phyloP scores from a whole-genome alignment of 805 yeast genomes.

The Metschnikowia chrysomelidarum region DNA sequence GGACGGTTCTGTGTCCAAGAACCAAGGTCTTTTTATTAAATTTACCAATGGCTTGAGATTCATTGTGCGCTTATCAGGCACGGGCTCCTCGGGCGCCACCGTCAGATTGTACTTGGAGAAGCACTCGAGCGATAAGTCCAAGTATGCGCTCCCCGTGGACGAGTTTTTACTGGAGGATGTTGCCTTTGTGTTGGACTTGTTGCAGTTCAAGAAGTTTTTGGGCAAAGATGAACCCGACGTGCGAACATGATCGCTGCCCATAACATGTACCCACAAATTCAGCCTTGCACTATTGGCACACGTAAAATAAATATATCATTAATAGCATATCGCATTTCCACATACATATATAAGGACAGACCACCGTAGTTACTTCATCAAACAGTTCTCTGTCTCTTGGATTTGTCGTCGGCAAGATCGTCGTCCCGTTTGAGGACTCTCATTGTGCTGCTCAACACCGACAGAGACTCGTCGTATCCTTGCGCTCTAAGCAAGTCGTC shows the following conservation, averaged over 20 bases:
- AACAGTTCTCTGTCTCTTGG: conserved; percentile 14
- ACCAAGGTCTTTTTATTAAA: conserved; percentile 88
- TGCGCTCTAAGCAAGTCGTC: conserved; percentile 41
- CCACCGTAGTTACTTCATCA: neutral
- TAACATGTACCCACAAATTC: neutral
- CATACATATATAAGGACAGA: neutral
- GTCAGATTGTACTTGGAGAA: conserved; percentile 89
- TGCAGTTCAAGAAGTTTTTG: conserved; percentile 68
- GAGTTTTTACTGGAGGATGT: conserved; percentile 67
- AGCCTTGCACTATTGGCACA: no score
- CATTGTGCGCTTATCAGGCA: conserved; percentile 89
- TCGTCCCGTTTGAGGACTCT: conserved; percentile 14
- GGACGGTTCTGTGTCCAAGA: conserved; percentile 83
- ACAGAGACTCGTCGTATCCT: conserved; percentile 18
- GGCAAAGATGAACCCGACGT: conserved; percentile 90
- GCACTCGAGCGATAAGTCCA: conserved; percentile 59
- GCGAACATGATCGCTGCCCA: conserved; percentile 49
- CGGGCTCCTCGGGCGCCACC: conserved; percentile 98
- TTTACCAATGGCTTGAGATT: conserved; percentile 79
- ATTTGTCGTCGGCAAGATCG: conserved; percentile 6
- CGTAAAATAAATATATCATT: conserved; percentile 3
- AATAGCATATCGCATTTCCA: neutral
- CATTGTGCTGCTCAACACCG: conserved; percentile 14
- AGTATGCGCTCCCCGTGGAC: conserved; percentile 54
- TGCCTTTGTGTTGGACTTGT: conserved; percentile 58